Conservation (phyloP, 257 asterid genomes). For the Forsythia viridissima region DNA sequence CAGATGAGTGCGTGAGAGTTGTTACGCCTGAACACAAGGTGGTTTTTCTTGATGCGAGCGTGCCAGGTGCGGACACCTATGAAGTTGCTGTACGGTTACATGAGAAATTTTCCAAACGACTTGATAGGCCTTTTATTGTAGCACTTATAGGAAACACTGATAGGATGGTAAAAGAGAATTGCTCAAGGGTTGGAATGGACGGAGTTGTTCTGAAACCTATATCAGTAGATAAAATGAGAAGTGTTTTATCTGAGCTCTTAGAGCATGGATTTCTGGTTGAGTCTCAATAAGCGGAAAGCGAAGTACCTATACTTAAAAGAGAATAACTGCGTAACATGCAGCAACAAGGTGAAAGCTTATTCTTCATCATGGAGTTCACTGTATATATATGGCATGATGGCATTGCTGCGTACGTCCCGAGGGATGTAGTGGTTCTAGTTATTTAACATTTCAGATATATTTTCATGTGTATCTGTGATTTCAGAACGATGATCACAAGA, state of each 20-base stretch:
- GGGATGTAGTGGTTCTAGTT: background rate
- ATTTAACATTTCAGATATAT: background rate
- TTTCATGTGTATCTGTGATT: slow-evolving; percentile 11
- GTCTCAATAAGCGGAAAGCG: slow-evolving; percentile 33
- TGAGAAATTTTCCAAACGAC: slow-evolving; percentile 65
- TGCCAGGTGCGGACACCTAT: slow-evolving; percentile 57
- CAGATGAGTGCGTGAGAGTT: slow-evolving; percentile 75
- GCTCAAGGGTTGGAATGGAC: slow-evolving; percentile 80
- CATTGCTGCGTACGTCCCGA: background rate
- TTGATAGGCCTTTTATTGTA: slow-evolving; percentile 64
- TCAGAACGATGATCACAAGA: slow-evolving; percentile 25
- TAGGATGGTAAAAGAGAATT: slow-evolving; percentile 65
- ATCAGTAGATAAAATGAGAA: slow-evolving; percentile 87
- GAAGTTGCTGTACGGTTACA: slow-evolving; percentile 66
- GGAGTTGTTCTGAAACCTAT: slow-evolving; percentile 82
- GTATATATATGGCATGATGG: background rate
- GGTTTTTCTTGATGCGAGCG: slow-evolving; percentile 64
- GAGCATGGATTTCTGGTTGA: slow-evolving; percentile 67
- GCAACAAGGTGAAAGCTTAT: background rate
- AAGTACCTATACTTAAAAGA: background rate
- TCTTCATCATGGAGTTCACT: background rate
- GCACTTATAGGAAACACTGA: slow-evolving; percentile 75
- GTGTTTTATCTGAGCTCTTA: slow-evolving; percentile 68
- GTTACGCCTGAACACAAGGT: slow-evolving; percentile 72
- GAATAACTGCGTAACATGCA: background rate